Percentiles rank a stretch among this genome's conserved stretches.
phyloP scores from a whole-genome alignment of 75 land plant genomes.

The Pseudotsuga menziesii region DNA sequence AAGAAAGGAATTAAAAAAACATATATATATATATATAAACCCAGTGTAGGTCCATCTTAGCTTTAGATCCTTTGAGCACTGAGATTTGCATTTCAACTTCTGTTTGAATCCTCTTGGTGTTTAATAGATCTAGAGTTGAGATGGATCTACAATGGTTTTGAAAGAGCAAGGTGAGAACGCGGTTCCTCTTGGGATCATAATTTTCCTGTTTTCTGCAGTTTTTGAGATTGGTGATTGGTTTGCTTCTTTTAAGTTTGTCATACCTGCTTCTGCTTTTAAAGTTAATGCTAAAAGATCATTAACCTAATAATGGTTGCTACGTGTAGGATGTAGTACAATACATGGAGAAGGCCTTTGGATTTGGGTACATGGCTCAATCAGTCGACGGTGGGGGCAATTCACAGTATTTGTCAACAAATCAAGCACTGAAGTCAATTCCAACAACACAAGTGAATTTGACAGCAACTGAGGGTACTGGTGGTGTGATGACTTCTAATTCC shows the following conservation, averaged over 20 bases:
- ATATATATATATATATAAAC: too few species aligned
- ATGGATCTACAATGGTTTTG: too few species aligned
- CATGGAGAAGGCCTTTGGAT: conserved; percentile 75
- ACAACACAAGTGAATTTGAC: conserved; percentile 19
- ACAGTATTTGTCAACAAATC: conserved; percentile 28
- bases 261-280: not conserved
- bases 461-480: conserved; percentile 26
- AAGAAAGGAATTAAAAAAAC: too few species aligned
- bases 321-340: conserved; percentile 77
- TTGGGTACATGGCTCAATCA: conserved; percentile 31
- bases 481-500: conserved; percentile 24
- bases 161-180: not conserved
- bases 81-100: too few species aligned
- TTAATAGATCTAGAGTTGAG: not conserved
- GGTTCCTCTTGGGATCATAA: not conserved
- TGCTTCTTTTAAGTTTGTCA: not conserved
- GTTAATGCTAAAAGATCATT: not conserved
- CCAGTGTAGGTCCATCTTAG: too few species aligned
- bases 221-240: not conserved
- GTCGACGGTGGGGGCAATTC: conserved; percentile 38
- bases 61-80: too few species aligned
- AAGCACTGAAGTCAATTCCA: conserved; percentile 25
- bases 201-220: not conserved
- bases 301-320: not conserved
- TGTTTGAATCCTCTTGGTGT: not conserved